These are phyloP conservation scores for Diplodia intermedia DNA, from an alignment of 2,329 filamentous ascomycete species.

Conservation along the genomic window DNA sequence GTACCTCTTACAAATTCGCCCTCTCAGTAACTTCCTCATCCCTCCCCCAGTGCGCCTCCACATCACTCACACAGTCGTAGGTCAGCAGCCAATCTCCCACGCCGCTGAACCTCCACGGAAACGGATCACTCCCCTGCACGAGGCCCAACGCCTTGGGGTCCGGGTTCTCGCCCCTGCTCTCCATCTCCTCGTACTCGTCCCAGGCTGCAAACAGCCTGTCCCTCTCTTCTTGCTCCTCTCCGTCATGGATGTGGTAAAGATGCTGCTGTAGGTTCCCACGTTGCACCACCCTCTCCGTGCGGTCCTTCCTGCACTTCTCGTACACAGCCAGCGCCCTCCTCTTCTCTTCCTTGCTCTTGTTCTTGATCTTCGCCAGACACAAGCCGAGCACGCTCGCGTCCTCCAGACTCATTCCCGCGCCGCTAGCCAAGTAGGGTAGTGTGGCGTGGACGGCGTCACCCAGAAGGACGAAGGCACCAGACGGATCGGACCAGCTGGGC, in stretches of 20 bases:
- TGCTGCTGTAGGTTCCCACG: slow-evolving; percentile 67
- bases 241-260: slow-evolving; percentile 68
- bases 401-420: slow-evolving; percentile 67
- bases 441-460: slow-evolving; percentile 71
- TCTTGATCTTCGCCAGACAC: slow-evolving; percentile 56
- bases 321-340: slow-evolving; percentile 56
- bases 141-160: slow-evolving; percentile 39
- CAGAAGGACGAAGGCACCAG: slow-evolving; percentile 64
- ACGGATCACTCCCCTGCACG: slow-evolving; percentile 42
- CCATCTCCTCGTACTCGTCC: slow-evolving; percentile 42
- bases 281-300: slow-evolving; percentile 66
- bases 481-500: slow-evolving; percentile 63
- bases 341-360: slow-evolving; percentile 45
- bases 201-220: slow-evolving; percentile 50
- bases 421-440: slow-evolving; percentile 66
- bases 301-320: slow-evolving; percentile 62
- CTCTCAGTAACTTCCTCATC: slow-evolving; percentile 17
- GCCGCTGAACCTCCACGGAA: slow-evolving; percentile 49
- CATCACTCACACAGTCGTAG: slow-evolving; percentile 46
- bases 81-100: slow-evolving; percentile 47
- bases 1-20: slow-evolving; percentile 17
- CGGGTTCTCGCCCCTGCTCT: slow-evolving; percentile 35
- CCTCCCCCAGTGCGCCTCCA: slow-evolving; percentile 42
- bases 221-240: slow-evolving; percentile 61
- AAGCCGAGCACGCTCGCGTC: slow-evolving; percentile 65